Evolutionary conservation across 108 stramenopile species (phyloP), one percentile per base, ranked within the genome.

Genomic region (Pseudonitzschia delicatissima): DNA sequence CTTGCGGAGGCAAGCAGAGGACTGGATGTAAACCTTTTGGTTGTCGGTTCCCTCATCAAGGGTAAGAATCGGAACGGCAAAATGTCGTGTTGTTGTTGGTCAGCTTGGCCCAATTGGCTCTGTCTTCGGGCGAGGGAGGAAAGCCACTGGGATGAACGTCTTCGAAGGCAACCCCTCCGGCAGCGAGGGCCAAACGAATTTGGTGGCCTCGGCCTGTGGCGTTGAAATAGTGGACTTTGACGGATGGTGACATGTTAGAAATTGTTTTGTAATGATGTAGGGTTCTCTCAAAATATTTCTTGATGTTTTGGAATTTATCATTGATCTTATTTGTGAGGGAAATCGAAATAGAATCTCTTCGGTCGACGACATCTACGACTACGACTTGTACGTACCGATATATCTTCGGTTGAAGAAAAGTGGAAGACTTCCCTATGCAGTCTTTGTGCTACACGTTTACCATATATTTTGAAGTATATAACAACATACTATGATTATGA

Each of bases 21-120:
- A 77, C 45, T 77, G 76, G 47, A 66, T 68, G 58, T 52, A 73
- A 5, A 73, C 76, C 51, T 57, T 55, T 32, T 57, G 29, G 7
- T 1, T 8, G 17, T 57, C 55, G 33, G 60, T 62, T 12, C 60
- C 60, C 35, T 62, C 60, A 23, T 37, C 60, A 6, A 62, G 4
- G 7, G 39, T 40, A 33, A 62, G n/a, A 37, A 62, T 62, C 8
- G 60, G 60, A 44, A 62, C 60, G 5, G 2, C 18, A 40, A 57
- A 57, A 36, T 2, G 53, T 55, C 4, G 53, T 33, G 53, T 31
- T 55, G 32, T 33, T 33, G 31, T 33, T 55, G 32, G 31, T 33
- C 29, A 55, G 29, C 5, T 31, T 12, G 4, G 5, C 31, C 31
- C 29, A 55, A 6, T 55, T 33, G 8, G n/a, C 32, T n/a, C 31